Percentiles rank a stretch among this genome's conserved stretches.
These are phyloP conservation scores for Furcasterigmium furcatum DNA, from an alignment of 2,329 filamentous ascomycete species.

Conservation along the genomic window DNA sequence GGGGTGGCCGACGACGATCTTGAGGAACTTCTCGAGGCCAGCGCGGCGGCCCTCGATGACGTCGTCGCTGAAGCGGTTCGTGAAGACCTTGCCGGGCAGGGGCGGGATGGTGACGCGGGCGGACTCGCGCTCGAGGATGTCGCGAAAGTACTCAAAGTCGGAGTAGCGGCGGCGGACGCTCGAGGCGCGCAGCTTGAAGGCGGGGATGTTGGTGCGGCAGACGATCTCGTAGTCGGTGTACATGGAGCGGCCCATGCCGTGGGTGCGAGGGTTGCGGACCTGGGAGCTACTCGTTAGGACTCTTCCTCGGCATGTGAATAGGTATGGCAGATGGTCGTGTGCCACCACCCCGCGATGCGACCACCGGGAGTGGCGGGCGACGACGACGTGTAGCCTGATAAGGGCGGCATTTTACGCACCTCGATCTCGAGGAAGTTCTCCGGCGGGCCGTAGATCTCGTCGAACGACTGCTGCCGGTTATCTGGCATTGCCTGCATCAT, in stretches of 20 bases:
- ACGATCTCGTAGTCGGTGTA: constrained; percentile 99
- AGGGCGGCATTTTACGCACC: constrained; percentile 43
- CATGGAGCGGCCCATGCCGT: constrained; percentile 92
- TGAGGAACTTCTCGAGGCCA: constrained; percentile 90
- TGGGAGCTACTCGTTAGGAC: constrained; percentile 29
- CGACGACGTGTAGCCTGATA: background rate
- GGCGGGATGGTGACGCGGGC: constrained; percentile 94
- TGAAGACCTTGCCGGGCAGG: constrained; percentile 94
- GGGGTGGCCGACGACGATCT: constrained; percentile 96
- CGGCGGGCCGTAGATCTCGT: constrained; percentile 97
- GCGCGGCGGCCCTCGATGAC: constrained; percentile 93
- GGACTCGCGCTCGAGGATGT: constrained; percentile 93
- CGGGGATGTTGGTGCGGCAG: constrained; percentile 96
- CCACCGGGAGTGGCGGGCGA: too few species aligned
- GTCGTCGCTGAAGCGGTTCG: constrained; percentile 95
- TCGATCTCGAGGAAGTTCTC: constrained; percentile 99
- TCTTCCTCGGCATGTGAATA: constrained; percentile 4
- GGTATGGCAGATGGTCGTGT: too few species aligned
- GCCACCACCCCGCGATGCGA: too few species aligned
- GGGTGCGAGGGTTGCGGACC: constrained; percentile 91
- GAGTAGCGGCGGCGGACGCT: constrained; percentile 91
- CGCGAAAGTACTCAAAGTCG: constrained; percentile 98
- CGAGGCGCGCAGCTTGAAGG: constrained; percentile 91
- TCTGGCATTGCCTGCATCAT: constrained; percentile 66
- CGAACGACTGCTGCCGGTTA: constrained; percentile 88